A percentile compares a stretch with the other conserved stretches of the same genome.
These are phyloP conservation scores for Trichosporon ovoides DNA, from an alignment of 1,284 basidiomycete genomes.

Conservation along the genomic window DNA sequence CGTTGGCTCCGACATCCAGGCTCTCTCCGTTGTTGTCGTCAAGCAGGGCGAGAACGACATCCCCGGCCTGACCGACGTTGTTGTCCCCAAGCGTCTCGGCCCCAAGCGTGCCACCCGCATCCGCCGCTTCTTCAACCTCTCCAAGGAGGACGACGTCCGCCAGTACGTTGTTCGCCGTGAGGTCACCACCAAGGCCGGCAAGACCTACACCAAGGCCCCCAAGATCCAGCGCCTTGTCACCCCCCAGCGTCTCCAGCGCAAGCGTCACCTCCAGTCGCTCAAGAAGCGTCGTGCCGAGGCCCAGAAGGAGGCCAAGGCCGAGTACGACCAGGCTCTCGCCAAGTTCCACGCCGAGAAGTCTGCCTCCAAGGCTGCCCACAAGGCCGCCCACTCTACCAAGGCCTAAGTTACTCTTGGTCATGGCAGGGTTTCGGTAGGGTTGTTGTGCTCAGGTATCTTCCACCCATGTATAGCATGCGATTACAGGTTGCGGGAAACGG, in stretches of 20 bases:
- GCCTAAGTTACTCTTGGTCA: slow-evolving; percentile 1
- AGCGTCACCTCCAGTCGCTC: slow-evolving; percentile 85
- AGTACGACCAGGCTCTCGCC: slow-evolving; percentile 81
- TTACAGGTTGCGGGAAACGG: background rate
- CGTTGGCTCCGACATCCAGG: slow-evolving; percentile 92
- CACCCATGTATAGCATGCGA: slow-evolving; percentile 7
- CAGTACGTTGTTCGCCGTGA: slow-evolving; percentile 89
- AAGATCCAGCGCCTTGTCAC: slow-evolving; percentile 74
- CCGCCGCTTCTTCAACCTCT: slow-evolving; percentile 94
- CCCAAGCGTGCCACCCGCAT: slow-evolving; percentile 81
- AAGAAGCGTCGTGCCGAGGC: slow-evolving; percentile 81
- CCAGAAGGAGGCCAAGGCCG: slow-evolving; percentile 91
- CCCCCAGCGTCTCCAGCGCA: slow-evolving; percentile 90
- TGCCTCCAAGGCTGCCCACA: slow-evolving; percentile 58
- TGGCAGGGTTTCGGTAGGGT: slow-evolving; percentile 5
- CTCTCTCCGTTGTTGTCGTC: slow-evolving; percentile 88
- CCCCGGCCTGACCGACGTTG: slow-evolving; percentile 84
- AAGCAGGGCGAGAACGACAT: slow-evolving; percentile 94
- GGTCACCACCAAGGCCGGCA: slow-evolving; percentile 92
- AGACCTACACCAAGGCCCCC: slow-evolving; percentile 95
- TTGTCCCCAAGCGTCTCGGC: slow-evolving; percentile 91
- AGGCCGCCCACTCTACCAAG: slow-evolving; percentile 38
- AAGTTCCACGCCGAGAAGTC: slow-evolving; percentile 94
- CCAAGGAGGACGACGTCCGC: slow-evolving; percentile 96
- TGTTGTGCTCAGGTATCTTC: slow-evolving; percentile 6